Evolutionary conservation across 352 stramenopile genomes (phyloP).

Genomic region (Phytophthora sp.): DNA sequence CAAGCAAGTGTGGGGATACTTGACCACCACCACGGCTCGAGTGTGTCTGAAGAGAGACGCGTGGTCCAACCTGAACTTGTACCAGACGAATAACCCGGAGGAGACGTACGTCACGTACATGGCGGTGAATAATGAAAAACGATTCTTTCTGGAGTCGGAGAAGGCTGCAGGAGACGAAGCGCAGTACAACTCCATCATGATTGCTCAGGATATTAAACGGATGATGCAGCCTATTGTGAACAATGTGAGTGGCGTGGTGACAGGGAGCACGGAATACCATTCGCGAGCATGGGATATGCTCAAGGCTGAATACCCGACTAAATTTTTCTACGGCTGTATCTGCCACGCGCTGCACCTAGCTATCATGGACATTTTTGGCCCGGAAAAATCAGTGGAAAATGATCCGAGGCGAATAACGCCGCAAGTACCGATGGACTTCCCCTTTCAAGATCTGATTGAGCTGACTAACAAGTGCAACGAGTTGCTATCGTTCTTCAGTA

Average conservation of each 20-base stretch:
- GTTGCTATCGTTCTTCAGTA: slow-evolving; percentile 81
- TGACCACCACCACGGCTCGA: slow-evolving; percentile 59
- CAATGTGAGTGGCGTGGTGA: slow-evolving; percentile 78
- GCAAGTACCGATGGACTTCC: slow-evolving; percentile 74
- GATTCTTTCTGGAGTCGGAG: slow-evolving; percentile 83
- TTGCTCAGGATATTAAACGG: slow-evolving; percentile 83
- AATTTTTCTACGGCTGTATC: slow-evolving; percentile 89
- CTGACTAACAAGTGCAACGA: slow-evolving; percentile 81
- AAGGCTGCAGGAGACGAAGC: slow-evolving; percentile 60
- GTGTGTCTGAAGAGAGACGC: slow-evolving; percentile 83
- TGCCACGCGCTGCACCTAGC: slow-evolving; percentile 78
- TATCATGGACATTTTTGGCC: slow-evolving; percentile 86
- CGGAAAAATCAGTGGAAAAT: slow-evolving; percentile 72
- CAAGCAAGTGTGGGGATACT: slow-evolving; percentile 82
- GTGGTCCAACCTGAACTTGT: slow-evolving; percentile 83
- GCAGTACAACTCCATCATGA: slow-evolving; percentile 81
- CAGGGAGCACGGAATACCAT: slow-evolving; percentile 76
- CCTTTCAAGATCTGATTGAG: slow-evolving; percentile 80
- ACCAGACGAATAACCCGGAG: slow-evolving; percentile 70
- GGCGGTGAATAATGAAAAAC: slow-evolving; percentile 78
- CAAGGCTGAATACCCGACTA: slow-evolving; percentile 83
- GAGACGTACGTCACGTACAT: slow-evolving; percentile 83
- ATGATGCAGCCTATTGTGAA: slow-evolving; percentile 77
- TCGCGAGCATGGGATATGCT: slow-evolving; percentile 83
- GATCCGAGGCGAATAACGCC: slow-evolving; percentile 71